Conservation (phyloP, 2,329 filamentous ascomycete genomes). For the Fusarium oligoseptatum region DNA sequence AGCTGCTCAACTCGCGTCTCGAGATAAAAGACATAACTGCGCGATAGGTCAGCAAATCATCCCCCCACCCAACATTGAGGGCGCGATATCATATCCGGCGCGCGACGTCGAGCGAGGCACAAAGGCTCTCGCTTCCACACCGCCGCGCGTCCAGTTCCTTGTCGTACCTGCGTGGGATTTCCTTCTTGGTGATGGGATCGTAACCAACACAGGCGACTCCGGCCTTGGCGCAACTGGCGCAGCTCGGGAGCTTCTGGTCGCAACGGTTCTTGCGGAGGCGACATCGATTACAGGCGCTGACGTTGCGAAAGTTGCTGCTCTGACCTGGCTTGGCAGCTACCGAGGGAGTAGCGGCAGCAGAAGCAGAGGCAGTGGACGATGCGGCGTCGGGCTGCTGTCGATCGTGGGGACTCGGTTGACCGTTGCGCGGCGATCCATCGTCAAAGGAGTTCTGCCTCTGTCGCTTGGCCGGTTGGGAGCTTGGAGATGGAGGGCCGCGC, state of each 20-base stretch:
- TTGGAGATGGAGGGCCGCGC: slow-evolving; percentile 66
- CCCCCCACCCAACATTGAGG: background rate
- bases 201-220: slow-evolving; percentile 92
- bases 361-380: slow-evolving; percentile 34
- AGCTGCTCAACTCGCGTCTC: slow-evolving; percentile 88
- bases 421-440: slow-evolving; percentile 57
- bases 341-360: slow-evolving; percentile 45
- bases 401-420: slow-evolving; percentile 44
- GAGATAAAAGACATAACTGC: slow-evolving; percentile 92
- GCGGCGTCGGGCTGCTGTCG: slow-evolving; percentile 49
- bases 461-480: slow-evolving; percentile 68
- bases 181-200: slow-evolving; percentile 95
- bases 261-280: slow-evolving; percentile 93
- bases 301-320: slow-evolving; percentile 82
- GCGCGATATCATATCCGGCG: slow-evolving; percentile 4
- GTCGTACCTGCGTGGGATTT: slow-evolving; percentile 91
- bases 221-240: slow-evolving; percentile 93
- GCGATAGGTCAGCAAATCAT: slow-evolving; percentile 37
- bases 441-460: slow-evolving; percentile 67
- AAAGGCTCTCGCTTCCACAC: background rate
- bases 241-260: slow-evolving; percentile 92
- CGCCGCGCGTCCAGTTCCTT: slow-evolving; percentile 18
- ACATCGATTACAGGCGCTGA: slow-evolving; percentile 95
- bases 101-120: background rate
- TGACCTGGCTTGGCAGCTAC: slow-evolving; percentile 62